Base-by-base conservation (phyloP, 768 basidiomycete species). In the Hortiboletus flavorubellus region DNA sequence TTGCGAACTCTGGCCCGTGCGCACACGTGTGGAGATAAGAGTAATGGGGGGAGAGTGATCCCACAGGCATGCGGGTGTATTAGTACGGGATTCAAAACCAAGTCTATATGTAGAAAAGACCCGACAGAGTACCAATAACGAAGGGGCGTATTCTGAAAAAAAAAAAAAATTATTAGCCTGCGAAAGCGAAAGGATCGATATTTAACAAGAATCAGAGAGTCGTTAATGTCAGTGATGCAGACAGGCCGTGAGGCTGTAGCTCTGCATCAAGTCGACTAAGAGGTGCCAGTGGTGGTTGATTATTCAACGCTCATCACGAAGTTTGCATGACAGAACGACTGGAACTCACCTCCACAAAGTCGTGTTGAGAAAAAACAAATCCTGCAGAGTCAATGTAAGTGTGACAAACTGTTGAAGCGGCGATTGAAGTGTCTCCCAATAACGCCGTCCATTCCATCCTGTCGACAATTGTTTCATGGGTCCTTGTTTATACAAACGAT, bases 221-320 rank as follows among this genome's bases (percentile, higher is more conserved):
- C 76, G 83, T 84, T 84, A 69, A 91, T 90, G 89, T 89, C 89
- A 90, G 80, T 83, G 81, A 83, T 73, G 71, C 80, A 73, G 74
- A 34, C 10, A 73, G 71, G 72, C 66, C 56, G 10, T 65, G 59
- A 64, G 63, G 67, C 67, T 41, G 60, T 37, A 61, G 54, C 59
- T 68, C 70, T 69, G 77, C 63, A 75, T 71, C 82, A 84, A 68
- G 80, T 91, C 86, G 85, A 89, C 89, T 91, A 91, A 90, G 89
- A 91, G 89, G 89, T 90, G 87, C 89, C 89, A 91, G 82, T 80
- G 51, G 66, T 73, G 78, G 79, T 79, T 82, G 86, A 73, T 65
- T 66, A 68, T 77, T 81, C 87, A 89, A 91, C 88, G 80, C 89
- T 91, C 89, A 80, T 91, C 89, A 82, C 80, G 64, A 61, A 14